Conservation (phyloP, 2,329 filamentous ascomycete species). For the Graphilbum ipis-grandicollis region DNA sequence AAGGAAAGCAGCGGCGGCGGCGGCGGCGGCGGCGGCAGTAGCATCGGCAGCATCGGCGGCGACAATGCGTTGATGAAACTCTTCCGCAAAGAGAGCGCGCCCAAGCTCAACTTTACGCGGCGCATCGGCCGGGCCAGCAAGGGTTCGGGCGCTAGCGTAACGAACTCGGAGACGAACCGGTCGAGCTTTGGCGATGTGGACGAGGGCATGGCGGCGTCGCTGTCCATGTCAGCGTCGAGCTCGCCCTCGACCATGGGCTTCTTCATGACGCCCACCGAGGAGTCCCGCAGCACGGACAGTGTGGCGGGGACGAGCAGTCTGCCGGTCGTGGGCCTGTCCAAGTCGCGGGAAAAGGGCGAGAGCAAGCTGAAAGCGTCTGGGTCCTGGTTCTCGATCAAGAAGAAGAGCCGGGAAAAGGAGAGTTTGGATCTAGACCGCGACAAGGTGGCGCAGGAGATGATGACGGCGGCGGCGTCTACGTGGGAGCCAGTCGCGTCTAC, state of each 20-base stretch:
- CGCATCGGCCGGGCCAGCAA: slow-evolving; percentile 30
- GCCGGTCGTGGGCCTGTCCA: slow-evolving; percentile 34
- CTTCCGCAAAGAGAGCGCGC: slow-evolving; percentile 51
- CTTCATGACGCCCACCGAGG: too few relatives aligned
- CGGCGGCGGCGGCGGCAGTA: too few relatives aligned
- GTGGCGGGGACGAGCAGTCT: slow-evolving; percentile 37
- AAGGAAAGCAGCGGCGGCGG: too few relatives aligned
- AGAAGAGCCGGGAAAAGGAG: slow-evolving; percentile 41
- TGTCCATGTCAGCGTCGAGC: too few relatives aligned
- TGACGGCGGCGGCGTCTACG: slow-evolving; percentile 1
- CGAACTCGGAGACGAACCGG: slow-evolving; percentile 40
- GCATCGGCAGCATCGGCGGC: too few relatives aligned
- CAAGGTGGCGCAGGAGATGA: slow-evolving; percentile 8
- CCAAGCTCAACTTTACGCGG: slow-evolving; percentile 47
- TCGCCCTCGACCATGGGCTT: slow-evolving; percentile 24
- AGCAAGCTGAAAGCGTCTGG: slow-evolving; percentile 25
- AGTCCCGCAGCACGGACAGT: slow-evolving; percentile 31
- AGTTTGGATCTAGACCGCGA: slow-evolving; percentile 33
- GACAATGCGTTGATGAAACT: slow-evolving; percentile 43
- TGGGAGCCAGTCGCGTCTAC: too few relatives aligned
- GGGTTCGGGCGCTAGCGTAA: slow-evolving; percentile 34
- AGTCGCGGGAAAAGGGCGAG: slow-evolving; percentile 18
- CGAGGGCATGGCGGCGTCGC: slow-evolving; percentile 29
- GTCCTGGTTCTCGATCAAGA: slow-evolving; percentile 42
- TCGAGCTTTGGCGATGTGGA: slow-evolving; percentile 41